Evolutionary conservation across 805 yeast species (phyloP).

Genomic region (Spathaspora girioi): DNA sequence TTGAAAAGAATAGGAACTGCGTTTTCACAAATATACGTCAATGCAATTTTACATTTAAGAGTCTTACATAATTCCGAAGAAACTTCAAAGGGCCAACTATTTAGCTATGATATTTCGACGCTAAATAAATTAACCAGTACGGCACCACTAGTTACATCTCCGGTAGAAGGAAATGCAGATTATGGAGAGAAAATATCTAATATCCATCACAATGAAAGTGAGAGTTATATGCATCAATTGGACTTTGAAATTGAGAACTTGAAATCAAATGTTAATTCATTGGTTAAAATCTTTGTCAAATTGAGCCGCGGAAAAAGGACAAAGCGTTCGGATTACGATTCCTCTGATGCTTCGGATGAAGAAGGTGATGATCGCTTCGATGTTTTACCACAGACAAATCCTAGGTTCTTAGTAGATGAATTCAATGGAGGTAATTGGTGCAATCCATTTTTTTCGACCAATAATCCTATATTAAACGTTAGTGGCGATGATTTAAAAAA

Average conservation of each 20-base stretch:
- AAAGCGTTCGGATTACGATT: slow-evolving; percentile 31
- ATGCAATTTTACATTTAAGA: slow-evolving; percentile 58
- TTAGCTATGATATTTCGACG: slow-evolving; percentile 26
- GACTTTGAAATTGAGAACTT: slow-evolving; percentile 37
- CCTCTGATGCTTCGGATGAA: slow-evolving; percentile 34
- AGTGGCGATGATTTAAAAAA: slow-evolving; percentile 43
- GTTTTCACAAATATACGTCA: slow-evolving; percentile 60
- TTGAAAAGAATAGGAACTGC: slow-evolving; percentile 52
- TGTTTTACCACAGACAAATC: slow-evolving; percentile 60
- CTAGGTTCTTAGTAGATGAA: slow-evolving; percentile 61
- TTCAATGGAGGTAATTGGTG: slow-evolving; percentile 81
- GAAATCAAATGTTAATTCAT: slow-evolving; percentile 25
- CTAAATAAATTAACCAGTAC: slow-evolving; percentile 13
- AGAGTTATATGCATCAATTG: slow-evolving; percentile 33
- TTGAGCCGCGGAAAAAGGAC: slow-evolving; percentile 32
- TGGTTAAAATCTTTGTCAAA: slow-evolving; percentile 27
- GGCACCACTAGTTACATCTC: slow-evolving; percentile 2
- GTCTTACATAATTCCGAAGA: slow-evolving; percentile 31
- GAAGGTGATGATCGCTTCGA: slow-evolving; percentile 33
- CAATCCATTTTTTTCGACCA: slow-evolving; percentile 55
- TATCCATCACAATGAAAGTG: not conserved
- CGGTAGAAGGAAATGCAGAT: slow-evolving; percentile 14
- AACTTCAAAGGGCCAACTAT: slow-evolving; percentile 22
- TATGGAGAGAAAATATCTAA: not conserved
- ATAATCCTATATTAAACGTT: slow-evolving; percentile 33